Evolutionary conservation across 371 early-diverging fungal genomes (phyloP), one percentile per base, ranked within the genome.

Genomic region (Saksenaea oblongispora): DNA sequence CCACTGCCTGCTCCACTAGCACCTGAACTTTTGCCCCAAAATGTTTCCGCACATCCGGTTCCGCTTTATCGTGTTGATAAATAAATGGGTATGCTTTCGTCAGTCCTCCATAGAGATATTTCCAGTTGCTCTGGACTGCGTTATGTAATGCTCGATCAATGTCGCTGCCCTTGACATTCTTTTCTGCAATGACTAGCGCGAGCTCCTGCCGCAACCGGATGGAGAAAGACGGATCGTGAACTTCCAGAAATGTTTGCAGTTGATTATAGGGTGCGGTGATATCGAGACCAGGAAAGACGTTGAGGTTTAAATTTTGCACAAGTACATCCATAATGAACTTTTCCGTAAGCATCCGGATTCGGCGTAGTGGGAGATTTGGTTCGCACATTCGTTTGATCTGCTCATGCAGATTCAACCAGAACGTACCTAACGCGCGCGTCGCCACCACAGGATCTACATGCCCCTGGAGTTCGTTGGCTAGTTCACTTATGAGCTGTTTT

Each of bases 291-390:
- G 51, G 51, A 22, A 47, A 47, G 24, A 47, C 22, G 28, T 73
- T 72, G 39, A 71, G 71, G n/a, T 73, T 75, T 73, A 76, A 71
- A 42, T 70, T 74, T 56, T 72, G 77, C 3, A 81, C 72, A 47
- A 81, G 65, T 13, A 72, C 76, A 60, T 81, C 82, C 82, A 81
- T 81, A 42, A 87, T 75, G 14, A 85, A 82, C 31, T 85, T 85
- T 56, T 87, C 87, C 37, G 83, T 87, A 54, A 82, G 73, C 75
- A 87, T 81, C 37, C 78, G 70, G 35, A 87, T 75, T 13, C 84
- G 85, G 10, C 75, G 70, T 8, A 73, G 67, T 27, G 82, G 82
- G 26, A 82, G 70, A 22, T 47, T 47, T 10, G 51, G 51, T 22
- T 47, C 51, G 4, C 51, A 47, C 60, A 81, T 62, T 10, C 51